Conservation (phyloP, 208 protist species). For the Trypanosoma congolense region DNA sequence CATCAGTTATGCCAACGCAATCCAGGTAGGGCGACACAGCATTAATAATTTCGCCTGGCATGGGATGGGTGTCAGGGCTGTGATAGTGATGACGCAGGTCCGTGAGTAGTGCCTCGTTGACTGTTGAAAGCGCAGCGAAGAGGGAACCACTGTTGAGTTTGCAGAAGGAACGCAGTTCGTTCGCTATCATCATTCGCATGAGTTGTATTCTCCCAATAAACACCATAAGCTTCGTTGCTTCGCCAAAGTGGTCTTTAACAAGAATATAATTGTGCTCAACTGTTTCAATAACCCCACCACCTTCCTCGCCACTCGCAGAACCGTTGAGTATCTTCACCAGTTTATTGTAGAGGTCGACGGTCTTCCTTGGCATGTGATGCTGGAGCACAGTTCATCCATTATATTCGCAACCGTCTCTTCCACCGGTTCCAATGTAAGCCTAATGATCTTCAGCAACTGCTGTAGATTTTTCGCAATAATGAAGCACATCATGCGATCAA, state of each 20-base stretch:
- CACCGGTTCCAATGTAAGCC: slow-evolving; percentile 12
- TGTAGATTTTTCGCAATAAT: slow-evolving; percentile 91
- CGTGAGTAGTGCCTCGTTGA: slow-evolving; percentile 86
- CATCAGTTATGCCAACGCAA: slow-evolving; percentile 77
- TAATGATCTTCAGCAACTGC: slow-evolving; percentile 35
- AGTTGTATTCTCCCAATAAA: slow-evolving; percentile 72
- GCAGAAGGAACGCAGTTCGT: slow-evolving; percentile 77
- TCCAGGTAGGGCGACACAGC: slow-evolving; percentile 74
- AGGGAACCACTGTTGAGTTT: slow-evolving; percentile 86
- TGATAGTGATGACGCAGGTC: slow-evolving; percentile 83
- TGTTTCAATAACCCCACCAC: background rate
- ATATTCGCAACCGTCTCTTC: slow-evolving; percentile 18
- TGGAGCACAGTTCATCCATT: slow-evolving; percentile 17
- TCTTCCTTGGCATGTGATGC: slow-evolving; percentile 19
- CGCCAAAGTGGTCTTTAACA: slow-evolving; percentile 9
- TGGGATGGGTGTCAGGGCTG: slow-evolving; percentile 51
- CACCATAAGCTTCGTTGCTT: slow-evolving; percentile 33
- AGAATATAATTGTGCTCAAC: background rate
- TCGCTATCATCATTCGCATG: slow-evolving; percentile 86
- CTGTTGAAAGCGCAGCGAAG: slow-evolving; percentile 56
- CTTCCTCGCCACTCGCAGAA: background rate
- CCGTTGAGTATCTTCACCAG: slow-evolving; percentile 20
- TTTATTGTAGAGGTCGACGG: slow-evolving; percentile 30
- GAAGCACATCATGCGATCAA: slow-evolving; percentile 89
- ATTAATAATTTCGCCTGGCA: slow-evolving; percentile 67